Evolutionary conservation across 2,329 filamentous ascomycete species (phyloP), one percentile per base, ranked within the genome.

Genomic region (Rutstroemia sp.): DNA sequence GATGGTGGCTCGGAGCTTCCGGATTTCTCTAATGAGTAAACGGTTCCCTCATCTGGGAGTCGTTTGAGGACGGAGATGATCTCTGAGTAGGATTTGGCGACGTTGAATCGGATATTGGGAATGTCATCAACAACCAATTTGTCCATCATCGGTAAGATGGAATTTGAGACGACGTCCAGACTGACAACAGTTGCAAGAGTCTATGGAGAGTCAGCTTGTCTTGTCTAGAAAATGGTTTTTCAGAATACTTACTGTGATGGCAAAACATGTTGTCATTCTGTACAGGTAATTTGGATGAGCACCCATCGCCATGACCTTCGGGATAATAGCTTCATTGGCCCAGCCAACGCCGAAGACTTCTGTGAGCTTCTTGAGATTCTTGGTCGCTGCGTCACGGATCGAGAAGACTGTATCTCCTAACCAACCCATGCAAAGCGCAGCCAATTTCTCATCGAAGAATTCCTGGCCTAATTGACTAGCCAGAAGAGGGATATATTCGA

Each of bases 251-350:
- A 99, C 94, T 66, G 91, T 92, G 64, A 99, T 95, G 60, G 94
- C 94, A 72, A 99, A 99, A 76, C 92, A 97, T n/a, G 94, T 99
- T 9, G 94, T 99, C 94, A 99, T 99, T 71, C 94, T 84, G 81
- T 99, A 99, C 53, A 99, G 86, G 72, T 99, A 99, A 77, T 99
- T 99, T 60, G 92, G 90, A 72, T 99, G 94, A 70, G 90, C 89
- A 58, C 94, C 94, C 94, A 99, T 97, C 39, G 88, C 89, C 81
- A 96, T 94, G 63, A 99, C 94, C 78, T 97, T 97, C 59, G 94
- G 94, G 66, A 99, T 95, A 69, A 99, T 99, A 48, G 92, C 91
- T 71, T 92, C 89, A 72, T 87, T 95, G 45, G 94, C 92, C 94
- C 94, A 99, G 62, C 96, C 91, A 16, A 97, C 92, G 48, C 94